Evolutionary conservation across 176 grass and related monocot species (phyloP).

Genomic region (Canna indica): DNA sequence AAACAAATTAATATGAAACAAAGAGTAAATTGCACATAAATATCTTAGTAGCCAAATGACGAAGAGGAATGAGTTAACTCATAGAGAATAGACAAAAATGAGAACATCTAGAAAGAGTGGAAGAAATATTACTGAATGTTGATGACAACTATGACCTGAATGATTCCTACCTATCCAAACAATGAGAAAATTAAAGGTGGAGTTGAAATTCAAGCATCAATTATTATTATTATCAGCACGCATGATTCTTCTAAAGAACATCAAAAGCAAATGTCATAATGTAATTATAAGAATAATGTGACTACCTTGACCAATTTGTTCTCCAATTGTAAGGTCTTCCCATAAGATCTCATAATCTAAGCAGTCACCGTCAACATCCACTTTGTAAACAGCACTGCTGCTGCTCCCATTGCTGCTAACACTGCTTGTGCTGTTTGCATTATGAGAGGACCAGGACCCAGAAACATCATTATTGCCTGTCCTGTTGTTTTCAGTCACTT

Average conservation of each 20-base stretch:
- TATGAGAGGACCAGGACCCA: slow-evolving; percentile 87
- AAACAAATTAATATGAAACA: neutral
- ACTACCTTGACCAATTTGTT: slow-evolving; percentile 96
- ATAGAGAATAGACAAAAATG: neutral
- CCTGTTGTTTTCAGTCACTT: slow-evolving; percentile 38
- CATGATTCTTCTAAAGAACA: neutral
- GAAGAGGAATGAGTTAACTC: neutral
- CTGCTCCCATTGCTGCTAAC: slow-evolving; percentile 82
- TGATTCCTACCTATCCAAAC: neutral
- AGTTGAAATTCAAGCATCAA: neutral
- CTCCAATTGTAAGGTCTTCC: slow-evolving; percentile 90
- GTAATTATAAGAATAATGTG: slow-evolving; percentile 12
- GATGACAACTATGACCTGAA: neutral
- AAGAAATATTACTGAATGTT: too few species aligned
- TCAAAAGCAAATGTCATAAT: neutral
- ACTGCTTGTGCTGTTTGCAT: slow-evolving; percentile 91
- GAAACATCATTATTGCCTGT: slow-evolving; percentile 50
- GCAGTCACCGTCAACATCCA: slow-evolving; percentile 79
- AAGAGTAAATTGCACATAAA: neutral
- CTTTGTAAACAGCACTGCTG: slow-evolving; percentile 73
- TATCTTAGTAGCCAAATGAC: neutral
- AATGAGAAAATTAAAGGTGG: neutral
- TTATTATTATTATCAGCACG: neutral
- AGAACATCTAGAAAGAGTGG: neutral
- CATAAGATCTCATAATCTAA: slow-evolving; percentile 98